These are phyloP conservation scores for Grifola frondosa DNA, from an alignment of 1,284 basidiomycete genomes.

Conservation along the genomic window DNA sequence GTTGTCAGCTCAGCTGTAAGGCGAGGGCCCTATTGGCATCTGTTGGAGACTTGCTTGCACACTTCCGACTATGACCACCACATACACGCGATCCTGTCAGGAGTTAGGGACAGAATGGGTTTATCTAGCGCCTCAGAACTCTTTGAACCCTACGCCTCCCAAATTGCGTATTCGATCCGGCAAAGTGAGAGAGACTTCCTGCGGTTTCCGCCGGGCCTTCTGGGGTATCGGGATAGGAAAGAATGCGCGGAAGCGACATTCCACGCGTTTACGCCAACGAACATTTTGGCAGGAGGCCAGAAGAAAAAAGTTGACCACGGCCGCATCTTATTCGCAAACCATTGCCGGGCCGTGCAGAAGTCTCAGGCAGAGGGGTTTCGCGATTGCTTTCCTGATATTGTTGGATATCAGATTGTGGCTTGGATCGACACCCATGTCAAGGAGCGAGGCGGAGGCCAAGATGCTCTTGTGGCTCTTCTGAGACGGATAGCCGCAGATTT, in stretches of 20 bases:
- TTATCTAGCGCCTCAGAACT: constrained; percentile 63
- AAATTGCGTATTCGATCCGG: constrained; percentile 69
- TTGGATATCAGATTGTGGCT: constrained; percentile 60
- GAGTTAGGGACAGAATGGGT: constrained; percentile 70
- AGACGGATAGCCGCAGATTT: constrained; percentile 33
- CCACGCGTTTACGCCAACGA: constrained; percentile 59
- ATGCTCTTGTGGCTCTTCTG: constrained; percentile 40
- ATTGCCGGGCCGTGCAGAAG: constrained; percentile 64
- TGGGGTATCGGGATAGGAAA: constrained; percentile 67
- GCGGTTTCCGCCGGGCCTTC: constrained; percentile 63
- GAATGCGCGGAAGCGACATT: constrained; percentile 64
- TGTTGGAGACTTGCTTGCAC: constrained; percentile 70
- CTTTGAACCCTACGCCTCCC: constrained; percentile 78
- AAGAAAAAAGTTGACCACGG: constrained; percentile 38
- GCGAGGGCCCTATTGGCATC: constrained; percentile 86
- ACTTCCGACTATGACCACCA: constrained; percentile 53
- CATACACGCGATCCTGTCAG: constrained; percentile 63
- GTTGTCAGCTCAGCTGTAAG: constrained; percentile 78
- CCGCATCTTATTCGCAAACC: constrained; percentile 51
- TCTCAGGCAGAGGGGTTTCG: constrained; percentile 51
- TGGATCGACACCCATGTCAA: constrained; percentile 39
- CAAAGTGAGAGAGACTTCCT: constrained; percentile 55
- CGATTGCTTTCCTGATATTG: constrained; percentile 70
- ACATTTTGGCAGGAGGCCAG: constrained; percentile 44
- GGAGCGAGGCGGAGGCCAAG: too few relatives aligned